Conservation (phyloP, 2,329 filamentous ascomycete genomes). For the Myriosclerotinia duriaeana region DNA sequence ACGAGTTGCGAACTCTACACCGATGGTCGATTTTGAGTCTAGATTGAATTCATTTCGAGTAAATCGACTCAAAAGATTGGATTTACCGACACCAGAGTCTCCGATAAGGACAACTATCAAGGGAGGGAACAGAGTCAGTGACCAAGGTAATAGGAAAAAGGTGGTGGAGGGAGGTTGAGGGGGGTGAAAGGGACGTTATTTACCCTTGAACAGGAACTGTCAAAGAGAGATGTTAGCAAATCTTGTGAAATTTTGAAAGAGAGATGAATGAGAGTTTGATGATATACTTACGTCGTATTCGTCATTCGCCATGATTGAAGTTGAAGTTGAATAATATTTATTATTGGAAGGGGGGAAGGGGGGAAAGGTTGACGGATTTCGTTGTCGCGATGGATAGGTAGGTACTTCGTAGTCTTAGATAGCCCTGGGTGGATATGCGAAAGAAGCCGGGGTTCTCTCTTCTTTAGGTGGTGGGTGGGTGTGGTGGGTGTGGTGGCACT, state of each 20-base stretch:
- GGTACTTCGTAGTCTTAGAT: too few relatives aligned
- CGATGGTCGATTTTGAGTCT: conserved; percentile 99
- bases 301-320: conserved; percentile 90
- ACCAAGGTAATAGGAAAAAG: conserved; percentile 38
- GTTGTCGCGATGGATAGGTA: conserved; percentile 20
- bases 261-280: neutral
- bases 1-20: conserved; percentile 97
- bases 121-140: conserved; percentile 33
- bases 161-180: conserved; percentile 31
- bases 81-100: conserved; percentile 99
- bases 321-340: conserved; percentile 33
- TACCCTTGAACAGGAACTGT: conserved; percentile 99
- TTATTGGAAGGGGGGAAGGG: conserved; percentile 26
- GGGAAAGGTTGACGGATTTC: conserved; percentile 19
- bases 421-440: conserved; percentile 27
- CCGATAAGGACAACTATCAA: conserved; percentile 91
- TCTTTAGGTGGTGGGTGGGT: neutral
- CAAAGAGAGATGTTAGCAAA: conserved; percentile 41
- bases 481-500: too few relatives aligned
- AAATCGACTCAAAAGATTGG: conserved; percentile 98
- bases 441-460: conserved; percentile 14
- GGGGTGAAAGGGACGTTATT: conserved; percentile 30
- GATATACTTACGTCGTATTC: conserved; percentile 89
- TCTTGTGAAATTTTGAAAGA: neutral
- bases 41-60: conserved; percentile 99